These are phyloP conservation scores for Blastobotrys terrestris DNA, from an alignment of 805 yeast genomes.

Conservation along the genomic window DNA sequence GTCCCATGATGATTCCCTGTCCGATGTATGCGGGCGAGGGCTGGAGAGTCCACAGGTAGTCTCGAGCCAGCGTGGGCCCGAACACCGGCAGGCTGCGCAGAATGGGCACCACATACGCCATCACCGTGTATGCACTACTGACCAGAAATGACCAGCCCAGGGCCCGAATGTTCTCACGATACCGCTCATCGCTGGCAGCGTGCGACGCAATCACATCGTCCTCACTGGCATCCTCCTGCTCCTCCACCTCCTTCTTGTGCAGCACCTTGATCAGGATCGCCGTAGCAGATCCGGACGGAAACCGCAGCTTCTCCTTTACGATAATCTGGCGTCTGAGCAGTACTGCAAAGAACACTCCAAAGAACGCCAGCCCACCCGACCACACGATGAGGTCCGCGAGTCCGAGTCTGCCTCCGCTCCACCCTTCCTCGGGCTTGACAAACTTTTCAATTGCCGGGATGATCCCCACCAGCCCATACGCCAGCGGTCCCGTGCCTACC, in stretches of 20 bases:
- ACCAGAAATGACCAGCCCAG: conserved; percentile 54
- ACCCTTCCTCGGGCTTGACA: conserved; percentile 71
- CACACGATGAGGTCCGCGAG: conserved; percentile 61
- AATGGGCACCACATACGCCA: conserved; percentile 67
- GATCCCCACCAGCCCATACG: conserved; percentile 92
- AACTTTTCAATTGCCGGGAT: conserved; percentile 94
- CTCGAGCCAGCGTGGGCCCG: conserved; percentile 54
- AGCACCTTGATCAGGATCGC: conserved; percentile 87
- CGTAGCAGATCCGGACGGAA: conserved; percentile 95
- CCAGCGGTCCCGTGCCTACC: conserved; percentile 94
- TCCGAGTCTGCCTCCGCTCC: conserved; percentile 36
- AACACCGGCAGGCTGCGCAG: conserved; percentile 67
- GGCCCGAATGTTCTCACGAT: conserved; percentile 45
- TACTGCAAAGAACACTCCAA: conserved; percentile 93
- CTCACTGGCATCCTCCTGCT: conserved; percentile 17
- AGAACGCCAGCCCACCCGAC: conserved; percentile 83
- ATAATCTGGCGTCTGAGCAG: conserved; percentile 83
- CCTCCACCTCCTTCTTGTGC: conserved; percentile 36
- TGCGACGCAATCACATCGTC: conserved; percentile 5
- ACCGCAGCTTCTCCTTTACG: conserved; percentile 78
- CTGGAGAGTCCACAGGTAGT: conserved; percentile 80
- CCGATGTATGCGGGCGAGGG: conserved; percentile 98
- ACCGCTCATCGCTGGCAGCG: conserved; percentile 11
- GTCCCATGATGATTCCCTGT: conserved; percentile 96
- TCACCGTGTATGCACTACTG: conserved; percentile 67